Evolutionary conservation across 139 green algal genomes (phyloP), one percentile per base, ranked within the genome.

Genomic region (Bryopsis sp.): DNA sequence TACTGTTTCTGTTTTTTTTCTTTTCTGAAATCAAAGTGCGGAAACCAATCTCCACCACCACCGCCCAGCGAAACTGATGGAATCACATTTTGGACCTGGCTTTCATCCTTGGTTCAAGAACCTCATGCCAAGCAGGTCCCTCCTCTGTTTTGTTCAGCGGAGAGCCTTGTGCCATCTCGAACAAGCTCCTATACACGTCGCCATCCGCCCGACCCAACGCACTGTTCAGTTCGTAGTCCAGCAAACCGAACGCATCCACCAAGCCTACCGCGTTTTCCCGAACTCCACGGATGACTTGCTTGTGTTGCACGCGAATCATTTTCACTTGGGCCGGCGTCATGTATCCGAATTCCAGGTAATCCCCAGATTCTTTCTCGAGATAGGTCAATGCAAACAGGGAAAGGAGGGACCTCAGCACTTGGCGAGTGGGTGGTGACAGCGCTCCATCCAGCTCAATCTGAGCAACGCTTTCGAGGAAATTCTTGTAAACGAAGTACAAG

Each of bases 101-200:
- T 59, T 64, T 60, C 76, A 89, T 82, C 24, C 77, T 70, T 0
- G 84, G 76, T 73, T 87, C 75, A 31, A 96, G 81, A 43, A 95
- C 81, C 1, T 38, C 50, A 32, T 89, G 67, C 86, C 88, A 97
- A 5, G 79, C 88, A 2, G 90, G 88, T 2, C 91, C 90, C 68
- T 93, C 87, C 66, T 90, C 43, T 0, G 85, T 94, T 34, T 66
- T 71, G 74, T 96, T 97, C 8, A 97, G 80, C n/a, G 88, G 89
- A 2, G 78, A 88, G 33, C 29, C 66, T 48, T 69, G 48, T 0
- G 89, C 90, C 73, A 82, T 86, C 38, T 88, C 80, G 66, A 91
- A 77, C 70, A 97, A 75, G 0, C 80, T 83, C 1, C 62, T 76
- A 82, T 95, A 95, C 38, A 94, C 89, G 65, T 96, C 82, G 1